Percentiles rank a stretch among this genome's conserved stretches.
Conservation (phyloP, 768 basidiomycete genomes). For the Lactifluus hygrophoroides region DNA sequence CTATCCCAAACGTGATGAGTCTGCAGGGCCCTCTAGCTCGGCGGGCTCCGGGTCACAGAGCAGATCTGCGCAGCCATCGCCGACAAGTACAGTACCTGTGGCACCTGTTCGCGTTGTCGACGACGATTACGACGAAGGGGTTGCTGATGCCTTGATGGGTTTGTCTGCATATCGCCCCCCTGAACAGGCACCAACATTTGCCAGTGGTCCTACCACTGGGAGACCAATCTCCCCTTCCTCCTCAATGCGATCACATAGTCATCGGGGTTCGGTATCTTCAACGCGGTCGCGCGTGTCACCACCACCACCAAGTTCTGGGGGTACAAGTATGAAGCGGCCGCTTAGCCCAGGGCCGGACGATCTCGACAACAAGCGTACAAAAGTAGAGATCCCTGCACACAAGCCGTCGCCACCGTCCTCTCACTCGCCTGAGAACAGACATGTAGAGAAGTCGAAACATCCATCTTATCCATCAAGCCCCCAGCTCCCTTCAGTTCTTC, state of each 20-base stretch:
- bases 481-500: slow-evolving; percentile 50
- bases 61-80: slow-evolving; percentile 64
- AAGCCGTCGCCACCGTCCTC: slow-evolving; percentile 56
- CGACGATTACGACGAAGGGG: slow-evolving; percentile 92
- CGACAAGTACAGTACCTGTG: slow-evolving; percentile 50
- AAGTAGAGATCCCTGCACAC: slow-evolving; percentile 46
- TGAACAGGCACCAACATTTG: slow-evolving; percentile 19
- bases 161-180: slow-evolving; percentile 32
- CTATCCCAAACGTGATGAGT: slow-evolving; percentile 33
- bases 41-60: slow-evolving; percentile 43
- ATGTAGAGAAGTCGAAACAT: slow-evolving; percentile 28
- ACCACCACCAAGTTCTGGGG: slow-evolving; percentile 35
- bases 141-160: slow-evolving; percentile 76
- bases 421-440: slow-evolving; percentile 49
- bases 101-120: slow-evolving; percentile 67
- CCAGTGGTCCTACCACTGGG: slow-evolving; percentile 12
- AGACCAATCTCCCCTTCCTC: slow-evolving; percentile 27
- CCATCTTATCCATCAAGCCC: slow-evolving; percentile 38
- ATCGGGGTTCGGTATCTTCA: slow-evolving; percentile 62
- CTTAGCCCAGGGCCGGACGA: slow-evolving; percentile 57
- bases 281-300: slow-evolving; percentile 59
- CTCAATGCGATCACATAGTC: slow-evolving; percentile 39
- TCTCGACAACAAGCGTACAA: slow-evolving; percentile 51
- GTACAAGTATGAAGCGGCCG: slow-evolving; percentile 50
- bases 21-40: slow-evolving; percentile 60